phyloP scores from a whole-genome alignment of 768 basidiomycete genomes.

The Naganishia onofrii region DNA sequence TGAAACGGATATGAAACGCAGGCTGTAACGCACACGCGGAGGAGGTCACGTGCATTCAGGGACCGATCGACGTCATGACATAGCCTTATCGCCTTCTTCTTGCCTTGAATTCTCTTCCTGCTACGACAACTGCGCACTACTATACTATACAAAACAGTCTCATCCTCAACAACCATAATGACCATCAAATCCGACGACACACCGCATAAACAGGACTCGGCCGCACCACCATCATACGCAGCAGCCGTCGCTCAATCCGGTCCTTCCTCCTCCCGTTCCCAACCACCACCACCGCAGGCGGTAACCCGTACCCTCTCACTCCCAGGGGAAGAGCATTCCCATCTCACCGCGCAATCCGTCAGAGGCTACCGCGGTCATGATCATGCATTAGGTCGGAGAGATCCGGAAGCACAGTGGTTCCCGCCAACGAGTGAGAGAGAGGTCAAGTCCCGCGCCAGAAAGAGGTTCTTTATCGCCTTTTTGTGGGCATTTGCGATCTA shows the following conservation, averaged over 20 bases:
- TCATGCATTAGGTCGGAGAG: not conserved
- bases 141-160: too few species aligned
- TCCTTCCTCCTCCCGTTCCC: constrained; percentile 5
- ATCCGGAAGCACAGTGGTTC: constrained; percentile 13
- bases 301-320: constrained; percentile 5
- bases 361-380: not conserved
- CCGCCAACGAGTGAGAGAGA: constrained; percentile 18
- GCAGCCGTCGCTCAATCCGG: constrained; percentile 1
- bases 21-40: not conserved
- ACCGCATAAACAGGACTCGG: constrained; percentile 2
- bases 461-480: constrained; percentile 27
- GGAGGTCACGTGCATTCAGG: not conserved
- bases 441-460: constrained; percentile 21
- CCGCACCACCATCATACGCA: constrained; percentile 19
- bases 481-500: constrained; percentile 26
- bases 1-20: not conserved
- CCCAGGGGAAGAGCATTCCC: constrained; percentile 18
- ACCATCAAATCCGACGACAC: constrained; percentile 12
- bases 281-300: not conserved
- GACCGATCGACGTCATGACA: not conserved
- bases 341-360: not conserved
- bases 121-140: too few species aligned
- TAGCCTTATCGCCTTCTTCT: too few species aligned
- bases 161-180: not conserved
- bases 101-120: too few species aligned